A percentile compares a stretch with the other conserved stretches of the same genome.
These are phyloP conservation scores for Lentinula edodes DNA, from an alignment of 768 basidiomycete genomes.

Conservation along the genomic window DNA sequence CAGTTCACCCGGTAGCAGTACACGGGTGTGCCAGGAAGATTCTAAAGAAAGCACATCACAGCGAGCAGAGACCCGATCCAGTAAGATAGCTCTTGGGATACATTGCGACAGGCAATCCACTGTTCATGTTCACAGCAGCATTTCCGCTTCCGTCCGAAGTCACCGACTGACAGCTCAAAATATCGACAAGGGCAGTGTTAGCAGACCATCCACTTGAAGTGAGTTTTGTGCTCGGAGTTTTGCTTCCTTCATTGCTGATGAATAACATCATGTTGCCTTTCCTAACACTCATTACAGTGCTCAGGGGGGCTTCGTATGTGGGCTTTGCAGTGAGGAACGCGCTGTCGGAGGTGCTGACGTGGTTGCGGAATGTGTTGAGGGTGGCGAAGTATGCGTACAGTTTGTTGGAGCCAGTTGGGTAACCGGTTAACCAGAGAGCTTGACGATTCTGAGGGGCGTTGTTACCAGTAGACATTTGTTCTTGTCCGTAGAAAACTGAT, in stretches of 20 bases:
- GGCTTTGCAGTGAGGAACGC: conserved; percentile 36
- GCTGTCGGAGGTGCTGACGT: conserved; percentile 35
- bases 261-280: conserved; percentile 40
- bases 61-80: not conserved
- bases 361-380: conserved; percentile 48
- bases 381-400: conserved; percentile 38
- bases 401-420: conserved; percentile 36
- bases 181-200: conserved; percentile 40
- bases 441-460: conserved; percentile 62
- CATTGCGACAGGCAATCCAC: conserved; percentile 33
- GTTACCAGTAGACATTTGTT: conserved; percentile 54
- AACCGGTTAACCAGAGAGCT: conserved; percentile 59
- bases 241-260: conserved; percentile 31
- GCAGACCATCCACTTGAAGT: conserved; percentile 43
- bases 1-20: not conserved
- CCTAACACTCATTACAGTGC: not conserved
- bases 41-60: not conserved
- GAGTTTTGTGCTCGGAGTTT: conserved; percentile 50
- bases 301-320: not conserved
- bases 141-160: conserved; percentile 34
- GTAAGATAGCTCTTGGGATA: not conserved
- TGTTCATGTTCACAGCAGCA: conserved; percentile 28
- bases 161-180: conserved; percentile 40
- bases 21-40: not conserved
- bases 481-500: conserved; percentile 60